phyloP scores from a whole-genome alignment of 148 eudicot species.

The Hydrangea macrophylla region DNA sequence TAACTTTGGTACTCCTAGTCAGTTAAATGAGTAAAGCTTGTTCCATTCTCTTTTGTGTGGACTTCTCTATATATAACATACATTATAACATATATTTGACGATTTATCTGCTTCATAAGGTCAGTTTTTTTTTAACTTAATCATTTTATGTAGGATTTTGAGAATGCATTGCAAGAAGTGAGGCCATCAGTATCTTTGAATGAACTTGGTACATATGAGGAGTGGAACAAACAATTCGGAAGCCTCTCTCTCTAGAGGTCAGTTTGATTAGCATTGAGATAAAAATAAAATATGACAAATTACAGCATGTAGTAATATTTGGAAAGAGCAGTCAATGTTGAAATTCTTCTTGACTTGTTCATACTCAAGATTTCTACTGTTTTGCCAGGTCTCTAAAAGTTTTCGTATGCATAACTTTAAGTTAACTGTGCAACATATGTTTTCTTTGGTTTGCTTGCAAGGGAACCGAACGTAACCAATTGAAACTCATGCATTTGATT shows the following conservation, averaged over 20 bases:
- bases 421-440: not conserved
- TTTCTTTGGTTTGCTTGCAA: not conserved
- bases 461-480: too few relatives aligned
- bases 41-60: not conserved
- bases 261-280: not conserved
- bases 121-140: not conserved
- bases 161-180: slow-evolving; percentile 82
- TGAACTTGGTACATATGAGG: slow-evolving; percentile 80
- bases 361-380: not conserved
- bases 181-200: slow-evolving; percentile 89
- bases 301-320: not conserved
- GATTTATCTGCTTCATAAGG: too few relatives aligned
- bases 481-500: too few relatives aligned
- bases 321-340: not conserved
- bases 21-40: not conserved
- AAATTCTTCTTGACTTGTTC: not conserved
- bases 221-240: slow-evolving; percentile 93
- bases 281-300: not conserved
- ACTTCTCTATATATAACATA: too few relatives aligned
- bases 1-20: slow-evolving; percentile 2
- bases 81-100: too few relatives aligned
- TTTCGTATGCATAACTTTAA: not conserved
- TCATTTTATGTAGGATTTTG: slow-evolving; percentile 61
- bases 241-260: slow-evolving; percentile 63
- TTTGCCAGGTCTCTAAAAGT: too few relatives aligned